Conservation (phyloP, 2,329 filamentous ascomycete species). For the Aspergillus oerlinghausenensis region DNA sequence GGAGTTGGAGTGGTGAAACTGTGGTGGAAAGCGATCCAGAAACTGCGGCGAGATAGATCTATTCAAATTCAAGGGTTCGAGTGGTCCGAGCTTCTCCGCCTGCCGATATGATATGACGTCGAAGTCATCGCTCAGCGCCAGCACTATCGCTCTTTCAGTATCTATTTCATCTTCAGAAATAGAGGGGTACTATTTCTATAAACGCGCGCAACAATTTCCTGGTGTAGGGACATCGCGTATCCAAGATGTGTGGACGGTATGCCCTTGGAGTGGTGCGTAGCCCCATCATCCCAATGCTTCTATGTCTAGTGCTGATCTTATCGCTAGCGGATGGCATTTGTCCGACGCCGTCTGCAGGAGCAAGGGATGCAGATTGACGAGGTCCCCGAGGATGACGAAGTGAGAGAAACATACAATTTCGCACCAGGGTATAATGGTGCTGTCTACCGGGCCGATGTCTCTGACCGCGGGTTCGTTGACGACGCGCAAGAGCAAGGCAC, state of each 20-base stretch:
- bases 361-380: slow-evolving; percentile 70
- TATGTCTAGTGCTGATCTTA: neutral
- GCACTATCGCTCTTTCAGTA: neutral
- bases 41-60: slow-evolving; percentile 8
- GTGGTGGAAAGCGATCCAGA: neutral
- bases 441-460: slow-evolving; percentile 74
- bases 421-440: slow-evolving; percentile 81
- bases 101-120: slow-evolving; percentile 21
- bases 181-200: neutral
- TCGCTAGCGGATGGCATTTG: slow-evolving; percentile 69
- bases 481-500: slow-evolving; percentile 28
- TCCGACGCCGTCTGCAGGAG: slow-evolving; percentile 68
- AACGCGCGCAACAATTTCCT: neutral
- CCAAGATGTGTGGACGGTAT: slow-evolving; percentile 65
- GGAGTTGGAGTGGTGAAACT: neutral
- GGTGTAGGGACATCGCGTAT: neutral
- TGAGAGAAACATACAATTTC: slow-evolving; percentile 83
- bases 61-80: slow-evolving; percentile 1
- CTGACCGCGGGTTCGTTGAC: slow-evolving; percentile 49
- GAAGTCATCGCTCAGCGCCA: slow-evolving; percentile 1
- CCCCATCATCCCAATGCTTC: neutral
- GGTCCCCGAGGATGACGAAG: slow-evolving; percentile 64
- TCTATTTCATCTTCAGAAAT: neutral
- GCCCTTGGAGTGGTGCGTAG: slow-evolving; percentile 56
- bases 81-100: slow-evolving; percentile 25